Evolutionary conservation across 2,329 filamentous ascomycete species (phyloP).

Genomic region (Cadophora sp.): DNA sequence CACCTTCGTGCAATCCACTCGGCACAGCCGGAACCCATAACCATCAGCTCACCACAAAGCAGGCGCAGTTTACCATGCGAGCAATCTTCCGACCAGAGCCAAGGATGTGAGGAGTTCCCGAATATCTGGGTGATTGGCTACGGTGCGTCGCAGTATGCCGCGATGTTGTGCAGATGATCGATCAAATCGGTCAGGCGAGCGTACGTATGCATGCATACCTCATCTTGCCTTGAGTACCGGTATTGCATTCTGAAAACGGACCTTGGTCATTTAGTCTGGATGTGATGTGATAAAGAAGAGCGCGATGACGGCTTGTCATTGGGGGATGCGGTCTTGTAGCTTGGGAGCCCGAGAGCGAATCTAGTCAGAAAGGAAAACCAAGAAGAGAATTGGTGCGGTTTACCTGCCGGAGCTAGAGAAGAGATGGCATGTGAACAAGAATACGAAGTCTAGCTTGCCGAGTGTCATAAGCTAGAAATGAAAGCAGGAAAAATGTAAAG

Average conservation of each 20-base stretch:
- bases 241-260: no score
- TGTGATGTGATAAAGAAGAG: background rate
- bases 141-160: background rate
- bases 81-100: background rate
- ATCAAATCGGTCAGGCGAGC: background rate
- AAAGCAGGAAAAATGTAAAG: background rate
- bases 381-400: background rate
- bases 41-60: background rate
- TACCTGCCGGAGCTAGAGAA: background rate
- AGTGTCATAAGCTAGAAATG: background rate
- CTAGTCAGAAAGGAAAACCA: background rate
- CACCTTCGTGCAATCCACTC: background rate
- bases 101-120: background rate
- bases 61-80: background rate
- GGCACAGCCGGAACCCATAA: background rate
- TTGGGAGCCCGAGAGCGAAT: background rate
- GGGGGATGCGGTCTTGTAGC: background rate
- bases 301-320: background rate
- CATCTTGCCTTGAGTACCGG: no score
- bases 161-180: conserved; percentile 15
- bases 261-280: no score
- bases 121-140: background rate
- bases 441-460: background rate
- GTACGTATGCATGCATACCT: background rate
- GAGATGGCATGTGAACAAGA: background rate